Evolutionary conservation across 2,329 filamentous ascomycete genomes (phyloP).

Genomic region (Aspergillus piperis): DNA sequence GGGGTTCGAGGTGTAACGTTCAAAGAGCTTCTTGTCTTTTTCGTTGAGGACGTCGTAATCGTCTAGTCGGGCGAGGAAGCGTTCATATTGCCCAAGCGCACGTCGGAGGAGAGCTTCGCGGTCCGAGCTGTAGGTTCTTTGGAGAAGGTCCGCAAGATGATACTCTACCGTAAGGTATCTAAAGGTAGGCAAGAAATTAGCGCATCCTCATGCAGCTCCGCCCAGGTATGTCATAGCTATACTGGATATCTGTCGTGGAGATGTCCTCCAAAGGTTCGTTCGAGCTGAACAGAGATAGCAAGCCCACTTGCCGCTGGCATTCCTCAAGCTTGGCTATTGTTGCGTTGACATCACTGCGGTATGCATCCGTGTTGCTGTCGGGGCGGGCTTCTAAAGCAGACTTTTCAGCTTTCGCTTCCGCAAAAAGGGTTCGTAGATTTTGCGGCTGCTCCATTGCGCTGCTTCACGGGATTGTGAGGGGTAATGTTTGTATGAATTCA

Average conservation of each 20-base stretch:
- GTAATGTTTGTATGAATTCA: background rate
- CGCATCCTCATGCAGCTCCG: slow-evolving; percentile 21
- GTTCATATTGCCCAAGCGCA: slow-evolving; percentile 72
- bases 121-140: slow-evolving; percentile 64
- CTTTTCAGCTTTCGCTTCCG: slow-evolving; percentile 57
- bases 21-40: slow-evolving; percentile 68
- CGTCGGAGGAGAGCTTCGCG: slow-evolving; percentile 64
- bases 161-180: slow-evolving; percentile 77
- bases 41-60: slow-evolving; percentile 71
- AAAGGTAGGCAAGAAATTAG: slow-evolving; percentile 1
- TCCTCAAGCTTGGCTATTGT: slow-evolving; percentile 72
- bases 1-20: slow-evolving; percentile 71
- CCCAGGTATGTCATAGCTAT: slow-evolving; percentile 22
- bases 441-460: slow-evolving; percentile 51
- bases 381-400: slow-evolving; percentile 62
- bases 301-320: slow-evolving; percentile 68
- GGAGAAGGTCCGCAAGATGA: slow-evolving; percentile 75
- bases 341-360: slow-evolving; percentile 66
- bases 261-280: slow-evolving; percentile 91
- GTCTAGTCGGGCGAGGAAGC: slow-evolving; percentile 74
- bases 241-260: slow-evolving; percentile 79
- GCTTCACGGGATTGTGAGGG: background rate
- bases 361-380: slow-evolving; percentile 65
- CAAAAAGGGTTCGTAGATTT: slow-evolving; percentile 58
- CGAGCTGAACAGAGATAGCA: slow-evolving; percentile 79